Evolutionary conservation across 768 basidiomycete species (phyloP).

Genomic region (Ramaria sp.): DNA sequence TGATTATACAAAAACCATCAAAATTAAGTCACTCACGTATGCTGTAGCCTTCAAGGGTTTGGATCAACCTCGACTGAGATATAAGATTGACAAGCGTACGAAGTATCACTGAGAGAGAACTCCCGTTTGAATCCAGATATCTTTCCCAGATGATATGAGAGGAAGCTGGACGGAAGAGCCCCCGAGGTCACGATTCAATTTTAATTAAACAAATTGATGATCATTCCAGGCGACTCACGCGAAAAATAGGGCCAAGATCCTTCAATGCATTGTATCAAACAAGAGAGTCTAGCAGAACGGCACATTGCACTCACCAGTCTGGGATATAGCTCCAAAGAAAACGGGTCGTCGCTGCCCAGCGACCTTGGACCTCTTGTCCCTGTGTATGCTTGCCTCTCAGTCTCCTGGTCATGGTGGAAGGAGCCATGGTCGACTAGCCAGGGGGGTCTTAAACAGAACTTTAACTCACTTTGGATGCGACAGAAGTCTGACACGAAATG

Average conservation of each 20-base stretch:
- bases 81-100: slow-evolving; percentile 35
- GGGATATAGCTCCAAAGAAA: slow-evolving; percentile 58
- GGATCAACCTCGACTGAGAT: slow-evolving; percentile 12
- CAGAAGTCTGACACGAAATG: no score
- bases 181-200: not conserved
- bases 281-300: not conserved
- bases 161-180: slow-evolving; percentile 26
- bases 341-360: slow-evolving; percentile 18
- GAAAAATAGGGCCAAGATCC: slow-evolving; percentile 57
- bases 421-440: no score
- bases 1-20: slow-evolving; percentile 19
- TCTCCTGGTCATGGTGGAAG: no score
- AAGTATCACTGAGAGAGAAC: slow-evolving; percentile 73
- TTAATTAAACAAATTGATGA: no score
- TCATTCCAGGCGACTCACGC: slow-evolving; percentile 41
- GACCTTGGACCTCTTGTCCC: not conserved
- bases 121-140: slow-evolving; percentile 64
- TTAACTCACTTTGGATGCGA: no score
- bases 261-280: not conserved
- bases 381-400: no score
- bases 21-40: slow-evolving; percentile 23
- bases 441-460: no score
- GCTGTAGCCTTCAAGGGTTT: slow-evolving; percentile 19
- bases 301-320: slow-evolving; percentile 46
- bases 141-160: slow-evolving; percentile 28